Conservation (phyloP, 2,329 filamentous ascomycete species). For the Cladosporium sp. region DNA sequence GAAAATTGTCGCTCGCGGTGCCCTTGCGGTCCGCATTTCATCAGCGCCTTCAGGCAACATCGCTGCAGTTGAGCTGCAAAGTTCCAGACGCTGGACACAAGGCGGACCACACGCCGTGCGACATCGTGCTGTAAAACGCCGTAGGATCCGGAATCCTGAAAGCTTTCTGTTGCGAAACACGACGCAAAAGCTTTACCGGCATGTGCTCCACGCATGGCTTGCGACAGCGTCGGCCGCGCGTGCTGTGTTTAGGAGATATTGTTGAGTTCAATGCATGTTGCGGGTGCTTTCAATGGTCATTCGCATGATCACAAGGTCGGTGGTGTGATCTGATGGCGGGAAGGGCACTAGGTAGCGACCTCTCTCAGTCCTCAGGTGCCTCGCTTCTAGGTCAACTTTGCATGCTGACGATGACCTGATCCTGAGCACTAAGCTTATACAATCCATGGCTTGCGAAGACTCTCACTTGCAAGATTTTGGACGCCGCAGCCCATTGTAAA, state of each 20-base stretch:
- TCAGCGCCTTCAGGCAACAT: constrained; percentile 3
- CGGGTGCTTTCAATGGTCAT: too few relatives aligned
- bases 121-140: neutral
- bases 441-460: too few relatives aligned
- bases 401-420: too few relatives aligned
- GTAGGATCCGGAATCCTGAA: neutral
- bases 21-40: constrained; percentile 3
- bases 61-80: constrained; percentile 11
- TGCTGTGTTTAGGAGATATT: neutral
- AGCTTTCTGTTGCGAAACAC: neutral
- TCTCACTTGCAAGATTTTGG: too few relatives aligned
- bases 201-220: neutral
- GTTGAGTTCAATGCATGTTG: too few relatives aligned
- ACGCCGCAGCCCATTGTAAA: too few relatives aligned
- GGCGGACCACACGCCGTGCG: neutral
- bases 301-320: too few relatives aligned
- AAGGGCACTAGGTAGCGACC: too few relatives aligned
- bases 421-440: too few relatives aligned
- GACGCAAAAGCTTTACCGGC: neutral
- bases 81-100: neutral
- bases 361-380: too few relatives aligned
- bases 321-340: too few relatives aligned
- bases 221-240: neutral
- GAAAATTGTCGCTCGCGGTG: neutral
- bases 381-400: too few relatives aligned